Base-by-base conservation (phyloP, 2,329 filamentous ascomycete genomes). In the Paecilomyces formosus region DNA sequence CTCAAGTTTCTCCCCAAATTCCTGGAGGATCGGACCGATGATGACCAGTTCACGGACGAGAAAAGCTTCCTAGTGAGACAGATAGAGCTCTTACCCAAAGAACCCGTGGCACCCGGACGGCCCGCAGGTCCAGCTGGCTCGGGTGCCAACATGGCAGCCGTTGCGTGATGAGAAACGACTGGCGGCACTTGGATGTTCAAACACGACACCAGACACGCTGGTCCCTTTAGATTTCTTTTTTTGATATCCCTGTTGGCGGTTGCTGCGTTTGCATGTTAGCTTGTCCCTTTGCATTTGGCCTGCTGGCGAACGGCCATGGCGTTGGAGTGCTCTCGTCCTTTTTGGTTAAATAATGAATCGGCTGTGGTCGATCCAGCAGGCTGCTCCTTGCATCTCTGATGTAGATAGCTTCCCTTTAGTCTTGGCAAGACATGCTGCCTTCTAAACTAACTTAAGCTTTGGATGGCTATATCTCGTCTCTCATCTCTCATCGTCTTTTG, bases 21-120 rank as follows among this genome's bases (percentile, higher is more conserved):
- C 70, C 81, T 99, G 33, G 92, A 96, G 70, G 94, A 97, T 69
- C 85, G 94, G 57, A 97, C 90, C 31, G 94, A 99, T 65, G 94
- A 99, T 70, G 94, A 97, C 74, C 94, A 99, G 75, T 99, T 99
- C 73, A 94, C 92, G 64, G 94, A 99, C 70, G 94, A 99, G 81
- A 90, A 96, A 71, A 93, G 94, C 66, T 99, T 97, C 72, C 79
- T 99, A 68, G 92, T 99, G 69, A 93, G 95, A 75, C 92, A 97
- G 75, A 97, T 99, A 69, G 82, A 85, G 60, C 68, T 74, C 62
- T 63, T 79, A 45, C 75, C 77, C 24, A 70, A 70, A 54, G 74
- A 76, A 57, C 75, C 75, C 26, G 66, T 77, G 50, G 74, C 77
- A 45, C 72, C 69, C 28, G 57, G 64, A 53, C 66, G 70, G 24